Base-by-base conservation (phyloP, 2,329 filamentous ascomycete species). In the Teratosphaeria epicoccoides region DNA sequence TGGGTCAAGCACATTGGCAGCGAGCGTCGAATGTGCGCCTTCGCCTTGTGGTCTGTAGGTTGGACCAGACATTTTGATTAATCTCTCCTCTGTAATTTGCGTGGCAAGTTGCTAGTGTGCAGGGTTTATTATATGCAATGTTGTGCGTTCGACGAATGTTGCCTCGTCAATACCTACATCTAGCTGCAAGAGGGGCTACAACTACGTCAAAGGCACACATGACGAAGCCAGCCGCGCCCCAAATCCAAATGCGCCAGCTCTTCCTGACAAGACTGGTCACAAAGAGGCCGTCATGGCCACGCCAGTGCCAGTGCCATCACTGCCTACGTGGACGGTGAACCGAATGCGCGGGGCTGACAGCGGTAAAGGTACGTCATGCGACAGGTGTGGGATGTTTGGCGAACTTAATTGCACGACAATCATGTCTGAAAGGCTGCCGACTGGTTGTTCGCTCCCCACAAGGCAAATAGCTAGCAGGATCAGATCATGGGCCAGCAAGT, bases 1-100 rank as follows among this genome's bases (percentile, higher is more conserved):
- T 12, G 54, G 54, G 47, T 55, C 54, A 43, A 53, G 45, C 46
- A 50, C 29, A 43, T 52, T 52, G 47, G 47, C 53, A 11, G 54
- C 51, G 10, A 53, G 44, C 24, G 51, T 53, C 5, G 48, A 45
- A 51, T 55, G 48, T 7, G 51, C 37, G 22, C 52, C 52, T 11
- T 22, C 43, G 43, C 40, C 33, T 17, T 40, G 33, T 17, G 33
- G 33, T 40, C 33, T 20, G 14, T 7, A 40, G n/a, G 6, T 17
- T 20, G 33, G 20, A 7, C 20, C 33, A 40, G 33, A 40, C 33
- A 40, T 40, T 6, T 20, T 40, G 14, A 14, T 40, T 20, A 9
- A 40, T 40, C 10, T 40, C 33, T 17, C 10, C n/a, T n/a, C 14
- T 40, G 4, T 17, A 17, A 20, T 7, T 1, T 22, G n/a, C 6